These are phyloP conservation scores for Diutina mesorugosa DNA, from an alignment of 1,139 yeast genomes.

Conservation along the genomic window DNA sequence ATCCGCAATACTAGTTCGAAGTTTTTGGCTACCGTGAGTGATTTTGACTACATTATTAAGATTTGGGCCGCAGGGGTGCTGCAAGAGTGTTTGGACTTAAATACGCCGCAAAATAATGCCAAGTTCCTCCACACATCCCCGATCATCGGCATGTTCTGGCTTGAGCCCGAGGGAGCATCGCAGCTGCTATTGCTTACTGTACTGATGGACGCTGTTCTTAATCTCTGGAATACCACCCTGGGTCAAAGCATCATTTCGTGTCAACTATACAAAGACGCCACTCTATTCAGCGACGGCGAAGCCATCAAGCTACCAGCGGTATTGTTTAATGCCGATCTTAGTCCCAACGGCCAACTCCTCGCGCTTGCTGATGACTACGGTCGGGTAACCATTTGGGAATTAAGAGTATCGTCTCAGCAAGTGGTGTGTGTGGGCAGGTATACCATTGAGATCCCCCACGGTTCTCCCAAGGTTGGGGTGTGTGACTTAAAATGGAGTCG, in stretches of 20 bases:
- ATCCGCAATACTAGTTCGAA: constrained; percentile 38
- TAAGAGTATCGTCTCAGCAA: constrained; percentile 9
- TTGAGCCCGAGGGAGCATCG: constrained; percentile 9
- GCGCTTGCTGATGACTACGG: constrained; percentile 61
- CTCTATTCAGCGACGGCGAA: constrained; percentile 13
- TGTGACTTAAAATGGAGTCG: constrained; percentile 33
- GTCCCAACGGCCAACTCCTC: constrained; percentile 33
- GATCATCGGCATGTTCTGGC: constrained; percentile 43
- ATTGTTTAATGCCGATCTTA: constrained; percentile 38
- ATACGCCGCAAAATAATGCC: constrained; percentile 4
- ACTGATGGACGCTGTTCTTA: constrained; percentile 60
- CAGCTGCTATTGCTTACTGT: constrained; percentile 13
- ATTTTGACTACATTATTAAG: constrained; percentile 50
- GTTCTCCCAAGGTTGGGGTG: constrained; percentile 14
- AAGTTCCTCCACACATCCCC: constrained; percentile 38
- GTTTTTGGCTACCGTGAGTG: constrained; percentile 61
- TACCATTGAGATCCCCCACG: constrained; percentile 3
- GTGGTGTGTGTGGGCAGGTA: constrained; percentile 16
- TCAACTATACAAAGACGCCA: constrained; percentile 12
- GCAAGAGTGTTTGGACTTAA: constrained; percentile 25
- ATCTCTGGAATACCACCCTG: constrained; percentile 50
- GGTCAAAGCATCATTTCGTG: constrained; percentile 19
- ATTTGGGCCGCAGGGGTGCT: constrained; percentile 60
- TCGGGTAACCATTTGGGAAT: constrained; percentile 40
- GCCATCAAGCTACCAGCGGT: constrained; percentile 35